phyloP scores from a whole-genome alignment of 1,284 basidiomycete species.

The Ceratobasidium sp. region DNA sequence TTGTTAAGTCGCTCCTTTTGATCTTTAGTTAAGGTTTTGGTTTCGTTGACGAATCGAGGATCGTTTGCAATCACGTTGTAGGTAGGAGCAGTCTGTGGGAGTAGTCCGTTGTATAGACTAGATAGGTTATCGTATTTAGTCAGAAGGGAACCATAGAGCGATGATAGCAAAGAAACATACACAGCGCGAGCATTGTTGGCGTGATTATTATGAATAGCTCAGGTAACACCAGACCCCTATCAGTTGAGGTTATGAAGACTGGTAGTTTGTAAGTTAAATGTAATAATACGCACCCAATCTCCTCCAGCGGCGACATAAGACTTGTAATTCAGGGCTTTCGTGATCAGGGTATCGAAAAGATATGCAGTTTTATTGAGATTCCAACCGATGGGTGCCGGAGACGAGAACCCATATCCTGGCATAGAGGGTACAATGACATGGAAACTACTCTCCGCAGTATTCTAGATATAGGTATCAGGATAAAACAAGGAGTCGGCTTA shows the following conservation, averaged over 20 bases:
- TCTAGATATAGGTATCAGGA: background rate
- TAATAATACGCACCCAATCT: conserved; percentile 45
- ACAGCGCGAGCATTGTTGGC: conserved; percentile 6
- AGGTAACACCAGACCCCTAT: conserved; percentile 44
- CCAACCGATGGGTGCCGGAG: conserved; percentile 40
- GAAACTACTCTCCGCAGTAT: conserved; percentile 11
- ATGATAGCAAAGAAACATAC: background rate
- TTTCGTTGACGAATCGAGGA: conserved; percentile 26
- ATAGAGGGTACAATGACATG: conserved; percentile 48
- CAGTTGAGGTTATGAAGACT: background rate
- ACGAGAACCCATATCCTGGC: conserved; percentile 47
- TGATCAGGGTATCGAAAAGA: conserved; percentile 45
- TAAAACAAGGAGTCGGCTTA: background rate
- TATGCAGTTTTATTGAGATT: conserved; percentile 41
- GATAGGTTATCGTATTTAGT: conserved; percentile 9
- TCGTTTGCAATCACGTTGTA: conserved; percentile 8
- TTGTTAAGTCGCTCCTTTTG: conserved; percentile 3
- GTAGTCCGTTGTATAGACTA: conserved; percentile 40
- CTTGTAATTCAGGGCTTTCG: conserved; percentile 42
- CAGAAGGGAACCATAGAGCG: background rate
- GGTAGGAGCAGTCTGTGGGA: conserved; percentile 26
- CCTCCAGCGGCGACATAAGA: conserved; percentile 41
- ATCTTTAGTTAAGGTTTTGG: conserved; percentile 1
- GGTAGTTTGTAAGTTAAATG: background rate
- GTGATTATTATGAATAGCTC: conserved; percentile 41